Conservation (phyloP, 2,329 filamentous ascomycete species). For the Lachnellula subtilissima region DNA sequence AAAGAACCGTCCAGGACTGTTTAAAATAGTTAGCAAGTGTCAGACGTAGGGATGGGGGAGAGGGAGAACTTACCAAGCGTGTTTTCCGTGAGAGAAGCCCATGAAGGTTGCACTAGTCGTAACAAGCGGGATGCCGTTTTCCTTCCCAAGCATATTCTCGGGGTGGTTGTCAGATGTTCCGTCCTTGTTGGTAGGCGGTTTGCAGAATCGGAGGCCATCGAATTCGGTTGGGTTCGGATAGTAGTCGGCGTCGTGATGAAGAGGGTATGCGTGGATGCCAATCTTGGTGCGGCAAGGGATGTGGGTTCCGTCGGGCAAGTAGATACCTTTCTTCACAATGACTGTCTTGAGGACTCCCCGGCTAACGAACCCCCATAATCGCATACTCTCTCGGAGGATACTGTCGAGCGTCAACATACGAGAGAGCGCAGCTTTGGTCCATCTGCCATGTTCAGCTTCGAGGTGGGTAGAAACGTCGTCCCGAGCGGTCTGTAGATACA, state of each 20-base stretch:
- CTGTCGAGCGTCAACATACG: slow-evolving; percentile 39
- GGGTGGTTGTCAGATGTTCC: neutral
- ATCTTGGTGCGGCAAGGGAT: slow-evolving; percentile 35
- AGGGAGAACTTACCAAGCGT: slow-evolving; percentile 25
- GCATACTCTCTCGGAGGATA: slow-evolving; percentile 39
- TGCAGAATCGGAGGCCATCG: slow-evolving; percentile 18
- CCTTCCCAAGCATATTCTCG: slow-evolving; percentile 12
- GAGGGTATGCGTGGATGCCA: slow-evolving; percentile 23
- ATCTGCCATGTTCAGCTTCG: slow-evolving; percentile 27
- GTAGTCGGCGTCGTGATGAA: slow-evolving; percentile 19
- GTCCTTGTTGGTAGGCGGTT: neutral
- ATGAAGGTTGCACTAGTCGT: slow-evolving; percentile 23
- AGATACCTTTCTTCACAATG: slow-evolving; percentile 40
- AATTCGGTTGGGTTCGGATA: slow-evolving; percentile 15
- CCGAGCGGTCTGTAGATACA: slow-evolving; percentile 36
- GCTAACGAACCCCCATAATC: slow-evolving; percentile 31
- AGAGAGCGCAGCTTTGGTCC: slow-evolving; percentile 37
- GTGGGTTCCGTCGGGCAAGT: slow-evolving; percentile 33
- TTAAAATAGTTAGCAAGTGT: slow-evolving; percentile 13
- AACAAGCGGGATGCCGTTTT: slow-evolving; percentile 20
- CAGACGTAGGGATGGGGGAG: too few relatives aligned
- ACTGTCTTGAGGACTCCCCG: slow-evolving; percentile 28
- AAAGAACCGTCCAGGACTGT: slow-evolving; percentile 24
- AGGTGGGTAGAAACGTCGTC: slow-evolving; percentile 35
- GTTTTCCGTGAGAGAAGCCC: slow-evolving; percentile 29